phyloP scores from a whole-genome alignment of 257 asterid species.

The Nicotiana undulata region DNA sequence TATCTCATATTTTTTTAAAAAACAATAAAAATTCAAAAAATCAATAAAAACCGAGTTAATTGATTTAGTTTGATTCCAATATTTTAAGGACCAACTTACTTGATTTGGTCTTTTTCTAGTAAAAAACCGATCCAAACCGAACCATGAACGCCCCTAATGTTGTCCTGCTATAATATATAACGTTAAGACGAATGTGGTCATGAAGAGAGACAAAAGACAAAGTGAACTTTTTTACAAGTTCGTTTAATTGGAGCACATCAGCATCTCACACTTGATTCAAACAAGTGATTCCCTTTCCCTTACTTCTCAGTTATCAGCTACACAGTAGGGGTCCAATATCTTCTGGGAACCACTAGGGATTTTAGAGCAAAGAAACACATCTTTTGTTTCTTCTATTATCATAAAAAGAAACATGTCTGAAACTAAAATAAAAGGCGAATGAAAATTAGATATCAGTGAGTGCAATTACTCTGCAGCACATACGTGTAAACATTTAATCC shows the following conservation, averaged over 20 bases:
- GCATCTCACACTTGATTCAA: neutral
- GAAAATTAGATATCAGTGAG: neutral
- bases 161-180: neutral
- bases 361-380: neutral
- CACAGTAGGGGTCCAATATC: neutral
- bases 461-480: neutral
- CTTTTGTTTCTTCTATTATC: neutral
- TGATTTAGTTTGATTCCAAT: no score
- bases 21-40: no score
- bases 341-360: neutral
- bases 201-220: neutral
- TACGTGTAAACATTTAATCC: neutral
- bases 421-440: neutral
- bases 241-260: neutral
- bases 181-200: neutral
- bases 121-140: no score
- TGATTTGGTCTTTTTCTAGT: no score
- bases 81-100: no score
- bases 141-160: no score
- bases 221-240: neutral
- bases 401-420: neutral
- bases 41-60: no score
- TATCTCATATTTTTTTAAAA: no score
- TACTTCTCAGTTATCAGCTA: neutral
- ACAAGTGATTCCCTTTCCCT: neutral